Base-by-base conservation (phyloP, 1,139 yeast genomes). In the Geotrichum phurueaensis region DNA sequence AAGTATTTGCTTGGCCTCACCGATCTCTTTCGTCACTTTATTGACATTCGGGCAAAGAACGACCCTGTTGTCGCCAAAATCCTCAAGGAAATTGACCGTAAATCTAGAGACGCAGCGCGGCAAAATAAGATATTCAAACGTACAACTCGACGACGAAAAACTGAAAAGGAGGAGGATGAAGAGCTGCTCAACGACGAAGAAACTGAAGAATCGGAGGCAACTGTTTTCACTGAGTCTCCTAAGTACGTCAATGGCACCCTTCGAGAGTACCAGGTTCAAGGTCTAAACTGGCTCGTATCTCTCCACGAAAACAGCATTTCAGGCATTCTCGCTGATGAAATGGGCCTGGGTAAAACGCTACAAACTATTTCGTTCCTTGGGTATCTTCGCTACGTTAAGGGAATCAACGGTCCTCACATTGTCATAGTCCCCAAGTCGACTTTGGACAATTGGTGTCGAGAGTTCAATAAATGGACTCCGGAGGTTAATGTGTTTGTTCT, bases 261-360 rank as follows among this genome's bases (percentile, higher is more conserved):
- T 58, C 66, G 78, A 54, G 76, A 74, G 56, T 75, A 92, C 73
- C 98, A 92, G 75, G 82, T 92, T 62, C 96, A 89, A 72, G 98
- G 98, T 60, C 80, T 92, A 66, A 92, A 92, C 75, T 92, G 98
- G 98, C 77, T 92, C 69, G 84, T 91, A 25, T 83, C 91, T 1
- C 76, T 92, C 61, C 86, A 87, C 70, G 95, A 89, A 67, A 90
- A 92, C 75, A 85, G 87, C 68, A 80, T 92, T 60, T 85, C 95
- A 1, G 98, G 98, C 56, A 92, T 94, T 56, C 79, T 94, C 62
- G 99, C 99, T 10, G 99, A 94, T 75, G 99, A 94, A 74, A 94
- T 94, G 99, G 99, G 99, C 1, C 80, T 94, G 62, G 99, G 99
- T 63, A 94, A 94, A 72, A 94, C 99, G 0, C 79, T 94, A 63